Base-by-base conservation (phyloP, 495 filamentous ascomycete species). In the Symbiotaphrina buchneri region DNA sequence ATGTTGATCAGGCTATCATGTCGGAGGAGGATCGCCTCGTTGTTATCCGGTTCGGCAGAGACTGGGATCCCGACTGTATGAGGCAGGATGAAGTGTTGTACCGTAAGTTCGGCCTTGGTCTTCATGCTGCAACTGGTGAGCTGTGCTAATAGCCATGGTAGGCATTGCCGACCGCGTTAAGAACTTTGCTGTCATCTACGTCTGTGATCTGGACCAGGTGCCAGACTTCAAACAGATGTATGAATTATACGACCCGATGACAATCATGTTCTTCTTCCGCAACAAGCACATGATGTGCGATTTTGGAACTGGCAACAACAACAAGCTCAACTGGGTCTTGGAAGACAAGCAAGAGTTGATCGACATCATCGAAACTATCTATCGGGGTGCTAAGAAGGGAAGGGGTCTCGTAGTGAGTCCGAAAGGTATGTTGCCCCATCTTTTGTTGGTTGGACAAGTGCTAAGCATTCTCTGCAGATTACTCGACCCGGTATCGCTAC, bases 281-380 rank as follows among this genome's bases (percentile, higher is more conserved):
- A 95, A 95, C 49, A 95, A 94, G 52, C 83, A 95, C 51, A 95
- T 97, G 74, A 87, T 90, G 79, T 84, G 75, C 48, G 87, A 94
- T 69, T 87, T 92, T 39, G 85, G 87, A 8, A 95, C 90, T 4
- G 87, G 87, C 42, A 92, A 97, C 55, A 97, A 97, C 51, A 95
- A 97, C 53, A 92, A 91, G 49, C 61, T 91, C 43, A 95, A 94
- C 52, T 95, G 80, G 71, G 83, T 95, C 23, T 52, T 94, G 33
- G 87, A 95, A 53, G 87, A 97, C 47, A 95, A 97, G 54, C 87
- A 97, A 51, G 87, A 97, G 55, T 52, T 97, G 45, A 95, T 97
- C 42, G 90, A 95, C 53, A 95, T 97, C 44, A 74, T 94, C 44
- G 90, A 97, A 55, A 93, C 84, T 10, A 84, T 97, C 36, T 97